Percentiles rank a stretch among this genome's conserved stretches.
These are phyloP conservation scores for Metschnikowia lachancei DNA, from an alignment of 805 yeast genomes.

Conservation along the genomic window DNA sequence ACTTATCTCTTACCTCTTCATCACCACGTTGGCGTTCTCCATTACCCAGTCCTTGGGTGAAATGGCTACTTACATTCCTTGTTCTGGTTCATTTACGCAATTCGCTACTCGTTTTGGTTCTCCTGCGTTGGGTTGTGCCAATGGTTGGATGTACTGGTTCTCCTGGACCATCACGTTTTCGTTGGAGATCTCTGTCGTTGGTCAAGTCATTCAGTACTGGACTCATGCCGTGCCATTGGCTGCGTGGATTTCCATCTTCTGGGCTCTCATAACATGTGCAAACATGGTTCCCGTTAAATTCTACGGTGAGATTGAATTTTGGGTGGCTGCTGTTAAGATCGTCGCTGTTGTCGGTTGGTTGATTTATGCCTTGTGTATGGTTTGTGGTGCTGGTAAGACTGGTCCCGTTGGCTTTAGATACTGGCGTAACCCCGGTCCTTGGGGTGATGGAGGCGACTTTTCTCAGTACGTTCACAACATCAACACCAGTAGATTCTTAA, in stretches of 20 bases:
- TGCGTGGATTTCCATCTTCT: constrained; percentile 70
- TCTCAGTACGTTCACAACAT: constrained; percentile 34
- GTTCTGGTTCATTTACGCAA: constrained; percentile 65
- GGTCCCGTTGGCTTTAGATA: constrained; percentile 78
- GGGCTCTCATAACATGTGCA: constrained; percentile 49
- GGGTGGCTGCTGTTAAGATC: constrained; percentile 68
- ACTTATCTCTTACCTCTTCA: constrained; percentile 60
- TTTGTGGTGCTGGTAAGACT: constrained; percentile 66
- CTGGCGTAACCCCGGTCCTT: constrained; percentile 78
- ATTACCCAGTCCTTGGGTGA: constrained; percentile 76
- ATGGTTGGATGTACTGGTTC: constrained; percentile 74
- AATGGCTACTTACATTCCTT: constrained; percentile 77
- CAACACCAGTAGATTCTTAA: constrained; percentile 59
- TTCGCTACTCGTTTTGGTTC: constrained; percentile 67
- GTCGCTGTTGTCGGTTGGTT: constrained; percentile 70
- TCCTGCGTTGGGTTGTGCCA: constrained; percentile 71
- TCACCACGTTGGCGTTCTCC: constrained; percentile 61
- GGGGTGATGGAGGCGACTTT: constrained; percentile 59
- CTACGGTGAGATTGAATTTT: constrained; percentile 75
- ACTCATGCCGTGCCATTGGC: constrained; percentile 65
- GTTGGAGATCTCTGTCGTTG: constrained; percentile 67
- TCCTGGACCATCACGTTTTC: constrained; percentile 78
- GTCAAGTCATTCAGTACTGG: constrained; percentile 63
- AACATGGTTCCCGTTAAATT: constrained; percentile 67
- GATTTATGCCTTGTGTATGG: constrained; percentile 65